These are phyloP conservation scores for Nemania serpens DNA, from an alignment of 2,329 filamentous ascomycete species.

Conservation along the genomic window DNA sequence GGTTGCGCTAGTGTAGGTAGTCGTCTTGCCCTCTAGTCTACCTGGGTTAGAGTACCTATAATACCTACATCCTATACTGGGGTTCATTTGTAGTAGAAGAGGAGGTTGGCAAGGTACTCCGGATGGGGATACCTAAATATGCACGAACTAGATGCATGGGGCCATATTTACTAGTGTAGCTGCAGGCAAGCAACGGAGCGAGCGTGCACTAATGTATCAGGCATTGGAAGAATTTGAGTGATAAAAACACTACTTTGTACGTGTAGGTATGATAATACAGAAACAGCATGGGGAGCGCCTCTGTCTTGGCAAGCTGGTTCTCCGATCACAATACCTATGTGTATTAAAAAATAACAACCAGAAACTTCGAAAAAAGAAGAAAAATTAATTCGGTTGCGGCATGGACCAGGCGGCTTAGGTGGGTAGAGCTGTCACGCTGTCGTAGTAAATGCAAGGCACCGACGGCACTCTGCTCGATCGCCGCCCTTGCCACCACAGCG, in stretches of 20 bases:
- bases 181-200: constrained; percentile 9
- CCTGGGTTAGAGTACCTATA: too few species aligned
- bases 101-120: neutral
- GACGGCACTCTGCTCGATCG: constrained; percentile 15
- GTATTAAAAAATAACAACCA: too few species aligned
- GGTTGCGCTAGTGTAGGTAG: constrained; percentile 18
- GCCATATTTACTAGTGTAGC: neutral
- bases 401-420: neutral
- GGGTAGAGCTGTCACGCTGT: neutral
- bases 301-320: too few species aligned
- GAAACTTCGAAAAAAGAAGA: too few species aligned
- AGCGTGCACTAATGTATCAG: neutral
- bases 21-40: constrained; percentile 1
- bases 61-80: too few species aligned
- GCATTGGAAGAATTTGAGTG: too few species aligned
- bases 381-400: too few species aligned
- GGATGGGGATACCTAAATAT: constrained; percentile 2
- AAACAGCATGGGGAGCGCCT: too few species aligned
- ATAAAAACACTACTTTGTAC: too few species aligned
- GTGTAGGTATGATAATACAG: too few species aligned
- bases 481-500: neutral
- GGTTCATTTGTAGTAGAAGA: too few species aligned
- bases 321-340: too few species aligned
- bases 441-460: constrained; percentile 17
- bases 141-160: constrained; percentile 17